These are phyloP conservation scores for Acer yangbiense DNA, from an alignment of 345 rosid species.

Conservation along the genomic window DNA sequence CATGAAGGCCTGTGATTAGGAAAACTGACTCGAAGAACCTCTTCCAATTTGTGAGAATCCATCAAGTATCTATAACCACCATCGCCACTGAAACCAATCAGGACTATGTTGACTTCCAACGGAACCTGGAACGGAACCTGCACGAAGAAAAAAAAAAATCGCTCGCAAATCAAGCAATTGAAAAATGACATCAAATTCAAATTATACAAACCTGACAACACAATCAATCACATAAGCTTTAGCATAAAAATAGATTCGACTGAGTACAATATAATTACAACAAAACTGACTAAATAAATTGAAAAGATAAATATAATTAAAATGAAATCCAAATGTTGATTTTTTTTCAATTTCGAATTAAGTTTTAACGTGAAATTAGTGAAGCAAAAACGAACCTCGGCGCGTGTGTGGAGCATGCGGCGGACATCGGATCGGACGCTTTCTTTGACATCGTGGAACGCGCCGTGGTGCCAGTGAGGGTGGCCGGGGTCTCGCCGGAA, in stretches of 20 bases:
- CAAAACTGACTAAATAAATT: background rate
- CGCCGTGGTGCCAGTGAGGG: constrained; percentile 98
- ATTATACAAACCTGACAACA: background rate
- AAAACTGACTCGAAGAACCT: constrained; percentile 75
- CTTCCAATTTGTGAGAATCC: constrained; percentile 79
- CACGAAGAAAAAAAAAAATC: background rate
- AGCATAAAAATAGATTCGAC: background rate
- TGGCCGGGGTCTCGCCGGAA: constrained; percentile 94
- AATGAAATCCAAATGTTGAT: too few species aligned
- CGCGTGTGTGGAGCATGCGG: constrained; percentile 96
- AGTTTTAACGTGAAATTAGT: background rate
- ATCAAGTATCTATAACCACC: constrained; percentile 81
- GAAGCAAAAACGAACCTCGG: constrained; percentile 55
- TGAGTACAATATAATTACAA: background rate
- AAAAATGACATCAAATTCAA: background rate
- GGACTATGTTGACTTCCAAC: constrained; percentile 85
- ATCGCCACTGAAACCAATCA: constrained; percentile 82
- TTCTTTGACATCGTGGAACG: constrained; percentile 87
- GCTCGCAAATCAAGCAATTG: background rate
- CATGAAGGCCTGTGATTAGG: constrained; percentile 82
- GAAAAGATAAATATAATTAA: too few species aligned
- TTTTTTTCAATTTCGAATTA: background rate
- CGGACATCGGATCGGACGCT: constrained; percentile 91
- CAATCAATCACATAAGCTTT: background rate
- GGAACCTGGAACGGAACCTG: constrained; percentile 99